phyloP scores from a whole-genome alignment of 1,284 basidiomycete genomes.

The Trametes polyzona region DNA sequence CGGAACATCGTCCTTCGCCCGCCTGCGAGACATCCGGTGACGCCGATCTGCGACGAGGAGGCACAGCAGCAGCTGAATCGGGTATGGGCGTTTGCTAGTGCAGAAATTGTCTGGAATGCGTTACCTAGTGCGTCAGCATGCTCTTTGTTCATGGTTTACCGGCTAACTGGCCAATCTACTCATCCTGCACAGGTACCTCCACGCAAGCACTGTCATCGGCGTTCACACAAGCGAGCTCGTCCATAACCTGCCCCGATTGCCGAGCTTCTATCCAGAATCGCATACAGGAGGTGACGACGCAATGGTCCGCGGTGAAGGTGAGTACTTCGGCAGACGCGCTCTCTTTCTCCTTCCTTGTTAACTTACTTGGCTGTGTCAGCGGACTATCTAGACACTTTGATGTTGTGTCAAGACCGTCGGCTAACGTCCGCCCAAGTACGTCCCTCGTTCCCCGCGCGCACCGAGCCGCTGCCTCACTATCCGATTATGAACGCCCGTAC shows the following conservation, averaged over 20 bases:
- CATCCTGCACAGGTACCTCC: conserved; percentile 25
- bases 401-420: no score
- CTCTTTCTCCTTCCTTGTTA: not conserved
- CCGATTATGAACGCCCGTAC: no score
- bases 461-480: no score
- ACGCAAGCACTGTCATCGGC: conserved; percentile 28
- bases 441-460: no score
- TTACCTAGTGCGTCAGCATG: conserved; percentile 31
- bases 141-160: no score
- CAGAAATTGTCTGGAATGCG: conserved; percentile 38
- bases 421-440: no score
- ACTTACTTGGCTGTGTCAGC: no score
- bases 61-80: conserved; percentile 32
- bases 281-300: conserved; percentile 60
- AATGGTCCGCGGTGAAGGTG: conserved; percentile 77
- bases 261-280: conserved; percentile 57
- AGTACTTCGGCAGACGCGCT: not conserved
- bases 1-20: conserved; percentile 39
- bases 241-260: conserved; percentile 48
- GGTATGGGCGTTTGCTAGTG: conserved; percentile 38
- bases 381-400: no score
- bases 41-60: conserved; percentile 28
- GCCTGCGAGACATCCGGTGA: conserved; percentile 35
- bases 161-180: not conserved
- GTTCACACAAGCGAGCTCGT: conserved; percentile 27